Percentiles rank a stretch among this genome's conserved stretches.
These are phyloP conservation scores for Globisporangium nunn DNA, from an alignment of 352 stramenopile genomes.

Conservation along the genomic window DNA sequence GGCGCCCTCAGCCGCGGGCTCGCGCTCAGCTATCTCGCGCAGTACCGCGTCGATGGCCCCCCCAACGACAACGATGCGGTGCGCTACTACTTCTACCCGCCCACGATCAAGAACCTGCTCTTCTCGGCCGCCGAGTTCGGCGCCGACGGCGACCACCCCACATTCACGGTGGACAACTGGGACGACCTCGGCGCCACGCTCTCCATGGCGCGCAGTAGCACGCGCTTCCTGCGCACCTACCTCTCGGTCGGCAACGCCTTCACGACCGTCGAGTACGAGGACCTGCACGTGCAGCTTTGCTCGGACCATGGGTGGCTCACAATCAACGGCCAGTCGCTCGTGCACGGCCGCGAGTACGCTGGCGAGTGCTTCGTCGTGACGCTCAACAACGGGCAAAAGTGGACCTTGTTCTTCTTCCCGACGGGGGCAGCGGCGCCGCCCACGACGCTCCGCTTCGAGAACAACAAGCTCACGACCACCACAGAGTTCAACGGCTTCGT, in stretches of 20 bases:
- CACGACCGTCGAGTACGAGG: slow-evolving; percentile 63
- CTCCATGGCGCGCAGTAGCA: slow-evolving; percentile 15
- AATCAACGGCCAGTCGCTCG: slow-evolving; percentile 43
- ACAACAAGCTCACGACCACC: slow-evolving; percentile 45
- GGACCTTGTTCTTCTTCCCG: slow-evolving; percentile 62
- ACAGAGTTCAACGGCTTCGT: slow-evolving; percentile 55
- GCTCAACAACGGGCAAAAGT: slow-evolving; percentile 75
- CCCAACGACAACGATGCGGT: slow-evolving; percentile 76
- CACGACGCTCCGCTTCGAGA: slow-evolving; percentile 21
- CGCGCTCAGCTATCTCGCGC: slow-evolving; percentile 59
- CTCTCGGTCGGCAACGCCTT: slow-evolving; percentile 70
- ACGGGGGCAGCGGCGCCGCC: slow-evolving; percentile 4
- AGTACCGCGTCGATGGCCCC: slow-evolving; percentile 63
- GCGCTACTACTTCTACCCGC: slow-evolving; percentile 79
- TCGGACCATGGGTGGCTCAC: slow-evolving; percentile 53
- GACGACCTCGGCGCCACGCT: slow-evolving; percentile 71
- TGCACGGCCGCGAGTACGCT: slow-evolving; percentile 27
- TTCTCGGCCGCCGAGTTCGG: slow-evolving; percentile 55
- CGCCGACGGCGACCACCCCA: slow-evolving; percentile 1
- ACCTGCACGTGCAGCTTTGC: slow-evolving; percentile 51
- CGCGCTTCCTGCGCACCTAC: slow-evolving; percentile 37
- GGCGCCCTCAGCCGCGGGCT: slow-evolving; percentile 38
- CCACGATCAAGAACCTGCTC: slow-evolving; percentile 65
- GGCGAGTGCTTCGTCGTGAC: slow-evolving; percentile 43
- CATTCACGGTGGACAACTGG: slow-evolving; percentile 55